These are phyloP conservation scores for Xylaria grammica DNA, from an alignment of 495 filamentous ascomycete species.

Conservation along the genomic window DNA sequence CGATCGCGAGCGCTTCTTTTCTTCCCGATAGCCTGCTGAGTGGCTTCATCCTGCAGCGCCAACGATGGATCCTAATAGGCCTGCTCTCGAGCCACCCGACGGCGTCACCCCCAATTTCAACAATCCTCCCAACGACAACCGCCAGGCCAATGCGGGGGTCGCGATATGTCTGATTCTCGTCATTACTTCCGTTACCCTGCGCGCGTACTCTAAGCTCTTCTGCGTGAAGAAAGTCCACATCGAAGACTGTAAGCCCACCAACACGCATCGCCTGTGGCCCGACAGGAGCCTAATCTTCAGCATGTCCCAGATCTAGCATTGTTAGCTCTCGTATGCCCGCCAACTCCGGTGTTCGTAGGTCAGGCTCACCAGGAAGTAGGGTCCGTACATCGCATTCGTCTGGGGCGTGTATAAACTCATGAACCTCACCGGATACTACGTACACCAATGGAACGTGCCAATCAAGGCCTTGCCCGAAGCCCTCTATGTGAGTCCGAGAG, in stretches of 20 bases:
- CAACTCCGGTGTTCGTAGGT: not conserved
- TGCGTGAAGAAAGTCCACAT: not conserved
- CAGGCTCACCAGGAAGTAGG: not conserved
- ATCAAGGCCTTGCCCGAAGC: not conserved
- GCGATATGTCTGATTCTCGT: not conserved
- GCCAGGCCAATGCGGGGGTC: not conserved
- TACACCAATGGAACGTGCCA: constrained; percentile 28
- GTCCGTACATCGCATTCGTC: not conserved
- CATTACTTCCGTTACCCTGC: not conserved
- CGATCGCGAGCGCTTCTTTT: not conserved
- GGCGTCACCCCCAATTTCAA: not conserved
- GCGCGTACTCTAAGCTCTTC: not conserved
- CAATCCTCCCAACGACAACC: not conserved
- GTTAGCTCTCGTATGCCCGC: not conserved
- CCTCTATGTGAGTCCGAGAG: not conserved
- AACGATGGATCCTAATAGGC: not conserved
- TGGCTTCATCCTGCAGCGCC: not conserved
- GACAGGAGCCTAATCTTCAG: not conserved
- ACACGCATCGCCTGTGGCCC: not conserved
- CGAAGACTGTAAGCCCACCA: not conserved
- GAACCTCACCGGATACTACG: constrained; percentile 24
- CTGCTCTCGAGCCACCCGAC: not conserved
- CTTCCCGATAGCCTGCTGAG: not conserved
- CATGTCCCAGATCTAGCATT: not conserved
- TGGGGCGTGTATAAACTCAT: constrained; percentile 9